Evolutionary conservation across 2,329 filamentous ascomycete genomes (phyloP), one percentile per base, ranked within the genome.

Genomic region (Penicillium brasilianum): DNA sequence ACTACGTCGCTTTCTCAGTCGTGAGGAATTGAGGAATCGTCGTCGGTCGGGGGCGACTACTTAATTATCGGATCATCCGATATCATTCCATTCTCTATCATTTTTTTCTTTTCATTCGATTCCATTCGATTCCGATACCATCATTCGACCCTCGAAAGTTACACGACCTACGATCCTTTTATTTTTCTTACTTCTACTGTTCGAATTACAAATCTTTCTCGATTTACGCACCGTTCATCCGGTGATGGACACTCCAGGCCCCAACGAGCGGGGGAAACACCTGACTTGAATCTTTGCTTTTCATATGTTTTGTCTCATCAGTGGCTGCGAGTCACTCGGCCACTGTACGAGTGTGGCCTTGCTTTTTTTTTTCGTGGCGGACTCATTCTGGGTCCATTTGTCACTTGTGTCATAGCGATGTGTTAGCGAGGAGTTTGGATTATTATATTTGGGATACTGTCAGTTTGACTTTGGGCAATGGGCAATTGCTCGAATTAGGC

Each of bases 1-100:
- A 63, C 66, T 76, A 25, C 71, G 74, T 32, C 69, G 72, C 55
- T 60, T 76, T 14, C 72, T 76, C 44, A 70, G 67, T 55, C 71
- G 73, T 37, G 72, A 76, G n/a, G 73, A 75, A 41, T 50, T 74
- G 49, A 69, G 65, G 57, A 41, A 61, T 57, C 71, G 70, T 37
- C 68, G 66, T 58, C 63, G 66, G 44, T 66, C 64, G 9, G 48
- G 62, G 14, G 64, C 60, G 7, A 64, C 60, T 30, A 39, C 61
- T 51, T 65, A 48, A 62, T 56, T 56, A 34, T 46, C n/a, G 8
- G 11, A 34, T 10, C 10, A 50, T n/a, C 14, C 54, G 20, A 22
- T 39, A n/a, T n/a, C 6, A 39, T 48, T n/a, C 49, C 54, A 36
- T 52, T 54, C 46, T 58, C 36, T 43, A 50, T 44, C 60, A 54